phyloP scores from a whole-genome alignment of 2,329 filamentous ascomycete species.

The Penicillium nordicum region DNA sequence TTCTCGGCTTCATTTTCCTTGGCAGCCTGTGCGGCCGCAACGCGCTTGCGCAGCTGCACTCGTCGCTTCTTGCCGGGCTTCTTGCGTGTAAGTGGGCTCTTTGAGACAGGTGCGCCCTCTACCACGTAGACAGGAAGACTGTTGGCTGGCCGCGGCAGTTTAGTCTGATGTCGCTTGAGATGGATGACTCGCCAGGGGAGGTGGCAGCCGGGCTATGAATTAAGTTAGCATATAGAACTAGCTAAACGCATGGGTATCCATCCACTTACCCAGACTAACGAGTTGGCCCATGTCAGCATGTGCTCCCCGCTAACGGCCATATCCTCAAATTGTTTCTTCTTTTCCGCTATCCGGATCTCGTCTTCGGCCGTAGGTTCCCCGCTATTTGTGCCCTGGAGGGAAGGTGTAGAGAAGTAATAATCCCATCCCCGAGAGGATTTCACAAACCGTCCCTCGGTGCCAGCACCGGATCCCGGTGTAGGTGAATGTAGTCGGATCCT shows the following conservation, averaged over 20 bases:
- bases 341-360: slow-evolving; percentile 12
- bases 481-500: slow-evolving; percentile 41
- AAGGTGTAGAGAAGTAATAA: slow-evolving; percentile 41
- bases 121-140: slow-evolving; percentile 23
- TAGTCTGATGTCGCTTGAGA: slow-evolving; percentile 35
- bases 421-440: slow-evolving; percentile 42
- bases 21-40: slow-evolving; percentile 27
- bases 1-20: slow-evolving; percentile 39
- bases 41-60: slow-evolving; percentile 38
- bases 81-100: slow-evolving; percentile 32
- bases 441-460: slow-evolving; percentile 37
- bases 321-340: slow-evolving; percentile 34
- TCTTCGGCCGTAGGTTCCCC: slow-evolving; percentile 6
- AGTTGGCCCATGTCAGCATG: slow-evolving; percentile 29
- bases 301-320: slow-evolving; percentile 36
- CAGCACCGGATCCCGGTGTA: slow-evolving; percentile 28
- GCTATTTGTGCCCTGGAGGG: slow-evolving; percentile 20
- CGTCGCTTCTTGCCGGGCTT: slow-evolving; percentile 46
- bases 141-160: slow-evolving; percentile 23
- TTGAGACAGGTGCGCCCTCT: slow-evolving; percentile 19
- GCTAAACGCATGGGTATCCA: neutral
- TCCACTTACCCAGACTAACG: slow-evolving; percentile 35
- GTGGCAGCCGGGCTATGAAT: slow-evolving; percentile 38
- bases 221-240: neutral
- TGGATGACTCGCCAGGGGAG: slow-evolving; percentile 42